These are phyloP conservation scores for Colletotrichum sp. DNA, from an alignment of 2,329 filamentous ascomycete species.

Conservation along the genomic window DNA sequence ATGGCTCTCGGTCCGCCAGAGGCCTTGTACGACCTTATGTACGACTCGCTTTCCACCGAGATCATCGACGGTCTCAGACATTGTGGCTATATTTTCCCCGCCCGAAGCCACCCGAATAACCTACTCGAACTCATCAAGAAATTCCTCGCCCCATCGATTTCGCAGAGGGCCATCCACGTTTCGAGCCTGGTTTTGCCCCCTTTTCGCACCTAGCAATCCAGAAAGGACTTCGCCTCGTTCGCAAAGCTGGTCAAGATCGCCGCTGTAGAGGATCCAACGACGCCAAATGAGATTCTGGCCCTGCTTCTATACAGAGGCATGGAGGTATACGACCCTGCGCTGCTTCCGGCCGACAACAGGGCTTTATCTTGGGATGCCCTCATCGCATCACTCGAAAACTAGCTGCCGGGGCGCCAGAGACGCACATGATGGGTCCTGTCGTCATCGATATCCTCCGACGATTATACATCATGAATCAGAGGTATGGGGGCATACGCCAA, in stretches of 20 bases:
- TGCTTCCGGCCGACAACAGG: too few species aligned
- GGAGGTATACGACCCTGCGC: background rate
- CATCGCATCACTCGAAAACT: background rate
- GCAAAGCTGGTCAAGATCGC: background rate
- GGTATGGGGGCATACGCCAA: too few species aligned
- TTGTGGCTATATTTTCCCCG: background rate
- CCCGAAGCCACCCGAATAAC: too few species aligned
- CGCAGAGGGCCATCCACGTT: background rate
- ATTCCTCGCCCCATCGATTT: background rate
- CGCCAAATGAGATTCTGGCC: background rate
- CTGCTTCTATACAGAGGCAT: background rate
- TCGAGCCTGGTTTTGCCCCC: background rate
- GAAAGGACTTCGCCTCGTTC: background rate
- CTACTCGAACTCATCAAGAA: background rate
- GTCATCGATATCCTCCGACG: rapidly evolving
- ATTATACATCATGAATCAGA: background rate
- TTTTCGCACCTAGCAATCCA: background rate
- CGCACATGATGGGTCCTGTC: background rate
- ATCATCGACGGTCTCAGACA: background rate
- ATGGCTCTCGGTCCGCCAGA: background rate
- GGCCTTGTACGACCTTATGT: background rate
- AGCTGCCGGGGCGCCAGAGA: background rate
- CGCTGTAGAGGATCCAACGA: background rate
- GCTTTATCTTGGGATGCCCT: background rate
- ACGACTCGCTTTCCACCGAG: rapidly evolving